Evolutionary conservation across 1,139 yeast genomes (phyloP), one percentile per base, ranked within the genome.

Genomic region (Blastobotrys arbuscula): DNA sequence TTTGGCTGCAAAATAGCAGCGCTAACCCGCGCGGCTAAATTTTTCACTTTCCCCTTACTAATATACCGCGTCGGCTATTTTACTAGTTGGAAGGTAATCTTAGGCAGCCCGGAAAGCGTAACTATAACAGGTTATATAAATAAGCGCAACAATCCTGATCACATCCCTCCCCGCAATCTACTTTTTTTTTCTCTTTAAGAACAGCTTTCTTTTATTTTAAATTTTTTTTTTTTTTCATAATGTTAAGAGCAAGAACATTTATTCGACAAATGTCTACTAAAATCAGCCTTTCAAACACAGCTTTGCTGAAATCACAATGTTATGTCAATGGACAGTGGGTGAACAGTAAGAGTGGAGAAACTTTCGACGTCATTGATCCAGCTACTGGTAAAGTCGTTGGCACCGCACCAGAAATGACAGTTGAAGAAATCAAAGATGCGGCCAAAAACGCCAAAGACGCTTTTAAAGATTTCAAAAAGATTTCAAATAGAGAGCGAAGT

Each of bases 261-360:
- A 13, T 12, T 23, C 43, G 42, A 38, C 39, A 30, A 38, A 38
- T 44, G 47, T 42, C 44, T 15, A 44, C 31, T 28, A 44, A 36
- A 36, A 56, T 64, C 23, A 59, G 55, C 16, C 71, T 82, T 52
- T 72, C 75, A 49, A 78, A 82, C 64, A 75, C 79, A 16, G 76
- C 75, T 13, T 75, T 87, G 47, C 59, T 85, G 50, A 74, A 77
- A 60, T 67, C 77, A 38, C 75, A 77, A 51, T 81, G 87, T 18
- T 79, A 71, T 58, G 72, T 87, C 64, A 78, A 84, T 57, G 96
- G 96, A 44, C 69, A 79, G 59, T 88, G 95, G 89, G 65, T 76
- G 44, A 61, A 67, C 19, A 73, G 80, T 21, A 68, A 71, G 41
- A 71, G 81, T 18, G 67, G 74, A 23, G 75, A 75, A 49, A 73